These are phyloP conservation scores for Balamuthia mandrillaris DNA, from an alignment of 208 protist species.

Conservation along the genomic window DNA sequence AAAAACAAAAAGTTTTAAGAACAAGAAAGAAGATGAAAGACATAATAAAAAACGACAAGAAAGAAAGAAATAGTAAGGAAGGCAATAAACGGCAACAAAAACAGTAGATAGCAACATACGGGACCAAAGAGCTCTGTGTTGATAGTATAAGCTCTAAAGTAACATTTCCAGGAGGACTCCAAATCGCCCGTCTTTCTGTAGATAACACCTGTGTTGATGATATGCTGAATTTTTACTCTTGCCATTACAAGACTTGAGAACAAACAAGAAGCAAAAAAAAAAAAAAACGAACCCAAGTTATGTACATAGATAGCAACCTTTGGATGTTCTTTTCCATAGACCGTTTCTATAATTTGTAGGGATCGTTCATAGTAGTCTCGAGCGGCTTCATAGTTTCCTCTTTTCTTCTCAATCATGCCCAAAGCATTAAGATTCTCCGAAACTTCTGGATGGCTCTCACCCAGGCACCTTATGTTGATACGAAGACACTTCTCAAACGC, in stretches of 20 bases:
- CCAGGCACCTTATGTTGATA: constrained; percentile 10
- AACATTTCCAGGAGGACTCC: not conserved
- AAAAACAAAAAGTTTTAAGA: too few relatives aligned
- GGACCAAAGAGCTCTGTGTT: constrained; percentile 2
- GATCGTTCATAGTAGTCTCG: not conserved
- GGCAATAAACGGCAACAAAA: too few relatives aligned
- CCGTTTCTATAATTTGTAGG: constrained; percentile 23
- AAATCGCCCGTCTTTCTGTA: not conserved
- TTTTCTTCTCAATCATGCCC: constrained; percentile 24
- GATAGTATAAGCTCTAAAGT: not conserved
- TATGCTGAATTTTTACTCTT: too few relatives aligned
- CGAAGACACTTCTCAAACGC: not conserved
- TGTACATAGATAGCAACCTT: too few relatives aligned
- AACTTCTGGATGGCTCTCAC: not conserved
- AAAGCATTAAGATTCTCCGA: constrained; percentile 35
- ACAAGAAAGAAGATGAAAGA: too few relatives aligned
- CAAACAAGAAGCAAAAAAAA: too few relatives aligned
- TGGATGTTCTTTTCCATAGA: constrained; percentile 16
- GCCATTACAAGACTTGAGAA: too few relatives aligned
- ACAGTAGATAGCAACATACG: too few relatives aligned
- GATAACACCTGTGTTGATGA: constrained; percentile 26
- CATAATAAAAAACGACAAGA: too few relatives aligned
- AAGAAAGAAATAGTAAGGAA: too few relatives aligned
- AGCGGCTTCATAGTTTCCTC: constrained; percentile 15
- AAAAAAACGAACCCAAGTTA: too few relatives aligned